These are phyloP conservation scores for Trichoderma gamsii DNA, from an alignment of 495 filamentous ascomycete species.

Conservation along the genomic window DNA sequence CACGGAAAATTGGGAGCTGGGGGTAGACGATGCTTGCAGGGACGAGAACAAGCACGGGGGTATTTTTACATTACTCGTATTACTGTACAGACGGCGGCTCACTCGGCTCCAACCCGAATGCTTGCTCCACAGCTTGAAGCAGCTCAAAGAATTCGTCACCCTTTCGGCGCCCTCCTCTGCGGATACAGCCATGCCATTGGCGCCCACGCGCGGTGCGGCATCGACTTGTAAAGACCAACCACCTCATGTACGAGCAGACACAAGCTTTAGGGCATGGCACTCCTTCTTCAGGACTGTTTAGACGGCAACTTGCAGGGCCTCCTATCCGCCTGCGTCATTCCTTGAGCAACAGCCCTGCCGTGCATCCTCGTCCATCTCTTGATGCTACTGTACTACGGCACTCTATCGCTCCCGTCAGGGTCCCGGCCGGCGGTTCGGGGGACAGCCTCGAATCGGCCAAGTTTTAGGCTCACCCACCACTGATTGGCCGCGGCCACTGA, in stretches of 20 bases:
- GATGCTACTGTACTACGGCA: background rate
- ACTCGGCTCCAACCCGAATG: constrained; percentile 16
- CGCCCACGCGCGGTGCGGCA: constrained; percentile 9
- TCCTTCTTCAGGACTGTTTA: background rate
- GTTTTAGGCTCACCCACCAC: background rate
- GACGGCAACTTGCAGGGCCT: background rate
- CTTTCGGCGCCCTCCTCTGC: background rate
- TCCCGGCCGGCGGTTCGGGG: constrained; percentile 11
- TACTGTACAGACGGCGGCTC: constrained; percentile 14
- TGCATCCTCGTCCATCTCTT: background rate
- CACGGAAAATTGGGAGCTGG: background rate
- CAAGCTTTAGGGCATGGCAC: constrained; percentile 9
- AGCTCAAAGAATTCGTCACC: background rate
- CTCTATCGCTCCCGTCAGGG: constrained; percentile 1
- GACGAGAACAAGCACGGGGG: background rate
- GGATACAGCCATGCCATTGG: constrained; percentile 12
- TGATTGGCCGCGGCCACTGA: background rate
- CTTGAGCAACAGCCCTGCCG: background rate
- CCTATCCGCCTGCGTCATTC: background rate
- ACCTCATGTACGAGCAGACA: background rate
- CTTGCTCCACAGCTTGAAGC: constrained; percentile 3
- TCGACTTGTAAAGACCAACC: background rate
- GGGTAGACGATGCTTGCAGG: background rate
- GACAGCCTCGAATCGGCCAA: constrained; percentile 14
- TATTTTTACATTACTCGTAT: constrained; percentile 8